These are phyloP conservation scores for Globisporangium radiosum DNA, from an alignment of 352 stramenopile species.

Conservation along the genomic window DNA sequence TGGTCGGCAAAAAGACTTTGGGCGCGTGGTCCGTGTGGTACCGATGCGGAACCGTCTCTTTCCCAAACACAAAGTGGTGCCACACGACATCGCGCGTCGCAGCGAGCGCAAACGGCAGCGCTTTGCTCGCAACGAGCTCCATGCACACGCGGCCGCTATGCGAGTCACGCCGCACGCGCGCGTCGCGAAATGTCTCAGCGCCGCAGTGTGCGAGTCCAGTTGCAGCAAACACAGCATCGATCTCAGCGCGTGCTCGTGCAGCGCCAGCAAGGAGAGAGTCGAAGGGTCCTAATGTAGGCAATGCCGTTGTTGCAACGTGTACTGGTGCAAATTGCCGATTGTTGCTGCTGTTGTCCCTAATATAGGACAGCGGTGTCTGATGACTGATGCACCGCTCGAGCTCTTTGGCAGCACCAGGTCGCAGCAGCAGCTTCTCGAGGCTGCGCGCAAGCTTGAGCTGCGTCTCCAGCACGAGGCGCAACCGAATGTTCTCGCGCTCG, in stretches of 20 bases:
- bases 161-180: conserved; percentile 14
- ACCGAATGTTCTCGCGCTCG: conserved; percentile 40
- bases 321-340: too few species aligned
- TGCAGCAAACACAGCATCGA: conserved; percentile 18
- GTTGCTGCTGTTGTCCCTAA: not conserved
- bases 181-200: conserved; percentile 16
- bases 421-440: conserved; percentile 34
- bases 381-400: conserved; percentile 1
- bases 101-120: conserved; percentile 23
- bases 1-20: conserved; percentile 11
- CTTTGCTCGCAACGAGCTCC: conserved; percentile 24
- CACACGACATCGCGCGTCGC: conserved; percentile 27
- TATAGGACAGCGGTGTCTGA: not conserved
- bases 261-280: conserved; percentile 18
- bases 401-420: conserved; percentile 14
- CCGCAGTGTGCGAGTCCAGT: conserved; percentile 16
- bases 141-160: conserved; percentile 19
- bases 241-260: conserved; percentile 16
- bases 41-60: conserved; percentile 17
- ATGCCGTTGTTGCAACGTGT: not conserved
- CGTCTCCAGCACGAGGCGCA: too few species aligned
- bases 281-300: conserved; percentile 8
- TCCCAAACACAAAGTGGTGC: conserved; percentile 28
- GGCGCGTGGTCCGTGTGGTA: conserved; percentile 28
- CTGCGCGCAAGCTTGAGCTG: conserved; percentile 37